Evolutionary conservation across 2,329 filamentous ascomycete genomes (phyloP).

Genomic region (Calonectria pseudoreteaudii): DNA sequence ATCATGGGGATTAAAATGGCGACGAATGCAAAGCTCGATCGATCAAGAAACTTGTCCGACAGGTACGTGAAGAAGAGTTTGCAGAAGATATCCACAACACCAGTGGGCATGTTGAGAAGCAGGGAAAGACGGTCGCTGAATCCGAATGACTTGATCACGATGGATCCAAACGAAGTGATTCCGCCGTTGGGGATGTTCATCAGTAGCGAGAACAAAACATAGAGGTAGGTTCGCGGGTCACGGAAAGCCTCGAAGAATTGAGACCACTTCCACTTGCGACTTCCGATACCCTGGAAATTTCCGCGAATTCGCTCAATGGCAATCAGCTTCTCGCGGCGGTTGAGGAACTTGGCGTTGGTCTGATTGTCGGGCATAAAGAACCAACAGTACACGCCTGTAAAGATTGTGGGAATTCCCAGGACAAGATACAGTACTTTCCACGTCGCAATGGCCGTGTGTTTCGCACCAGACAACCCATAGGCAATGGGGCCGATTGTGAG

Average conservation of each 20-base stretch:
- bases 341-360: constrained; percentile 66
- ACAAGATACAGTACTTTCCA: constrained; percentile 47
- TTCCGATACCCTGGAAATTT: constrained; percentile 57
- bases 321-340: constrained; percentile 64
- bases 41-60: constrained; percentile 41
- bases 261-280: constrained; percentile 50
- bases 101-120: constrained; percentile 69
- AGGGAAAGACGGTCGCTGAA: constrained; percentile 66
- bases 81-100: constrained; percentile 67
- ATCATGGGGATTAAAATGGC: constrained; percentile 43
- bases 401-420: constrained; percentile 51
- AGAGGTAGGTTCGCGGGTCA: constrained; percentile 53
- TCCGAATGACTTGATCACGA: constrained; percentile 68
- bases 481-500: constrained; percentile 35
- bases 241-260: constrained; percentile 50
- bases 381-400: constrained; percentile 58
- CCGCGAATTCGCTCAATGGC: constrained; percentile 67
- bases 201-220: constrained; percentile 56
- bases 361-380: constrained; percentile 72
- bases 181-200: constrained; percentile 63
- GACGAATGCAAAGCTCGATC: constrained; percentile 39
- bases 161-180: constrained; percentile 67
- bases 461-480: constrained; percentile 35
- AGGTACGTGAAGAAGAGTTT: constrained; percentile 48
- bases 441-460: constrained; percentile 43